Evolutionary conservation across 768 basidiomycete genomes (phyloP), one percentile per base, ranked within the genome.

Genomic region (Lactifluus subvellereus): DNA sequence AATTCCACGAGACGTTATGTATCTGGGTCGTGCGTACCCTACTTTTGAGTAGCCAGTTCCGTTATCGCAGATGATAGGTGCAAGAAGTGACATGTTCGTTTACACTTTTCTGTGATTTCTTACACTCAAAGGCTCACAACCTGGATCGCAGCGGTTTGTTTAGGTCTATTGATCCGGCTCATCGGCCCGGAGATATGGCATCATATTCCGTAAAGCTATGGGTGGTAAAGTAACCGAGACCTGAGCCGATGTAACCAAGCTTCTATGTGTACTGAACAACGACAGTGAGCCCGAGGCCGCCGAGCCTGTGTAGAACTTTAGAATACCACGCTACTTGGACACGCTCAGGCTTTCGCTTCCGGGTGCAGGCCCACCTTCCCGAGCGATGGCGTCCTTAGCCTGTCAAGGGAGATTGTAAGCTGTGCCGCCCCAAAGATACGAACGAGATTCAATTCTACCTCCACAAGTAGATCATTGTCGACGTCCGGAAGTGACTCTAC

Each of bases 21-120:
- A 45, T 30, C 56, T 47, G 50, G 38, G 20, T 27, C 13, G n/a
- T 48, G 75, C 87, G 49, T 74, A 94, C 94, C 95, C 96, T 75
- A 98, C 88, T 83, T 98, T 98, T 11, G 95, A 96, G 75, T 82
- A 98, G 38, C 96, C 95, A 50, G 95, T 97, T 47, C 95, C 95
- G 80, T 98, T 97, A 79, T 98, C 95, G 71, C 94, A 95, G 69
- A 98, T 95, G 72, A 98, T 93, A 62, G 95, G 94, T 6, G 94
- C 89, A 64, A 94, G 85, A 38, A 88, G 74, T 59, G 90, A 88
- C 93, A 97, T 95, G 60, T 65, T 75, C 50, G 56, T 54, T 35
- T 27, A 42, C 14, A 40, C 32, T 18, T 22, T 22, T 22, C 22
- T 22, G 22, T 22, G 22, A 14, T 30, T 18, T 38, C 32, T 11